These are phyloP conservation scores for Scenedesmus sp. DNA, from an alignment of 163 green algal genomes.

Conservation along the genomic window DNA sequence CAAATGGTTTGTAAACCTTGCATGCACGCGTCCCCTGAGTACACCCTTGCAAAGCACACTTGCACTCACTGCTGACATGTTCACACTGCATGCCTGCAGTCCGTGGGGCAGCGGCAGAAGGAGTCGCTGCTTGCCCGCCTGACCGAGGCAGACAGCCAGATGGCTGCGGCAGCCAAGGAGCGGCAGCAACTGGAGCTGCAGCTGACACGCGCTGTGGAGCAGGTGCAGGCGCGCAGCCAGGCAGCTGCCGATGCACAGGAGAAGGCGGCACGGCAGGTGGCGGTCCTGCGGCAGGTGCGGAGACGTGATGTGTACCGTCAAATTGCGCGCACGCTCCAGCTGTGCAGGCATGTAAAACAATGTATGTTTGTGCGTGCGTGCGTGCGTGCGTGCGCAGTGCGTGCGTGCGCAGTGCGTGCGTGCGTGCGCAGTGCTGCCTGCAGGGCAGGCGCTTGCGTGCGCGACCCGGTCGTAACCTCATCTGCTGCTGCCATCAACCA, in stretches of 20 bases:
- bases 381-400: too few species aligned
- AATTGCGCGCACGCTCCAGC: too few species aligned
- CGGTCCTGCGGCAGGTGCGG: slow-evolving; percentile 11
- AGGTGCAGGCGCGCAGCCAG: slow-evolving; percentile 2
- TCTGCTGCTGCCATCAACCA: neutral
- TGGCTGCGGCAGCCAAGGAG: neutral
- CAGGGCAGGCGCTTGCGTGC: too few species aligned
- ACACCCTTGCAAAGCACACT: too few species aligned
- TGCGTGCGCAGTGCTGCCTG: too few species aligned
- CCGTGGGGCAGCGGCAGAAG: slow-evolving; percentile 7
- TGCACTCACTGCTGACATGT: too few species aligned
- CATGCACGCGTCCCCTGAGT: too few species aligned
- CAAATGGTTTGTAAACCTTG: too few species aligned
- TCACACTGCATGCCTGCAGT: neutral
- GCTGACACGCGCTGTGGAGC: neutral
- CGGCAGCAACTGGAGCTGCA: slow-evolving; percentile 17
- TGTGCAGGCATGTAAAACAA: neutral
- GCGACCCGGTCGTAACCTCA: too few species aligned
- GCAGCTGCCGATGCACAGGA: slow-evolving; percentile 10
- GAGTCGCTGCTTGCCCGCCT: neutral
- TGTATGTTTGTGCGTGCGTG: too few species aligned
- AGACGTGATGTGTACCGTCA: too few species aligned
- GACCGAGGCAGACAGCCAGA: slow-evolving; percentile 25
- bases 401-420: too few species aligned
- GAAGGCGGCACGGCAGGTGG: neutral